Conservation (phyloP, 768 basidiomycete genomes). For the Boletus rubescentipes region DNA sequence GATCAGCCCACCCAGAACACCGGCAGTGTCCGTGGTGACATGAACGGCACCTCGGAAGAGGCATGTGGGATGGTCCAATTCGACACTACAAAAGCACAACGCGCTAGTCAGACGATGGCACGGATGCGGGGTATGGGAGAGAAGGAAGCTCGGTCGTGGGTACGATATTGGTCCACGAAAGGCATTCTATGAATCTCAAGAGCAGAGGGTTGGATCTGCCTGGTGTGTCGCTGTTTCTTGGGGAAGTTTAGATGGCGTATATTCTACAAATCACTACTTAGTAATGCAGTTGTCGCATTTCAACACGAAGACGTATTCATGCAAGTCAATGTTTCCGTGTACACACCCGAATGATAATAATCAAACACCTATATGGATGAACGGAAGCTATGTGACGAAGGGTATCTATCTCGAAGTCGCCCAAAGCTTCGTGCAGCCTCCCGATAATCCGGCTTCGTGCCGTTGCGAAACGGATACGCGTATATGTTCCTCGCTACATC, state of each 20-base stretch:
- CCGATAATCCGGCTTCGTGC: background rate
- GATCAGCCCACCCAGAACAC: background rate
- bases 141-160: slow-evolving; percentile 3
- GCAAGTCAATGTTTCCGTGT: no score
- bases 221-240: background rate
- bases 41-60: background rate
- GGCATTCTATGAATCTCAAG: background rate
- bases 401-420: no score
- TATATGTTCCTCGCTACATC: background rate
- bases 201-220: no score
- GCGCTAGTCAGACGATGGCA: slow-evolving; percentile 1
- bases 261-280: background rate
- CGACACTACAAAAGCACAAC: background rate
- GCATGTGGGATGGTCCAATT: background rate
- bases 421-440: background rate
- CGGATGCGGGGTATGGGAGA: background rate
- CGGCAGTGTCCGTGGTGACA: no score
- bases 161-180: background rate
- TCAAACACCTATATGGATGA: no score
- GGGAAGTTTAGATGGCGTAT: background rate
- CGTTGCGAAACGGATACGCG: background rate
- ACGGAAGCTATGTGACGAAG: no score
- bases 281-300: no score
- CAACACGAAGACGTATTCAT: no score
- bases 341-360: no score